A percentile compares a stretch with the other conserved stretches of the same genome.
Conservation (phyloP, 352 stramenopile genomes). For the Phytophthora sp. region DNA sequence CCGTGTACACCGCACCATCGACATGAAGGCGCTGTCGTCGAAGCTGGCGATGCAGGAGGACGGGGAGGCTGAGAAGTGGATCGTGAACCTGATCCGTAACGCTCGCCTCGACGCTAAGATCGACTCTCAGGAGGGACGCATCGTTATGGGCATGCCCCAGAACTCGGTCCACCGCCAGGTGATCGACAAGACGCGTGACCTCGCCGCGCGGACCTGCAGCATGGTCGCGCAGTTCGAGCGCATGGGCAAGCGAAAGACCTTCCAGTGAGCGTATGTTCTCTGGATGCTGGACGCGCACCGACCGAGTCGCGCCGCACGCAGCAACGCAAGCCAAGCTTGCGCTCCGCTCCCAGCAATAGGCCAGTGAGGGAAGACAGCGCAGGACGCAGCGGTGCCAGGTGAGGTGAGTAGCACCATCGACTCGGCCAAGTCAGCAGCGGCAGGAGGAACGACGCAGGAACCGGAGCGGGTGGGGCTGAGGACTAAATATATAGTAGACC, state of each 20-base stretch:
- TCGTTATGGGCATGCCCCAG: conserved; percentile 96
- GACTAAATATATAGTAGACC: conserved; percentile 49
- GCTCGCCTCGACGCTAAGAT: conserved; percentile 98
- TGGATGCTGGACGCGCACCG: conserved; percentile 22
- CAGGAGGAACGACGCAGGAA: conserved; percentile 29
- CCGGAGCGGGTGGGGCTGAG: conserved; percentile 10
- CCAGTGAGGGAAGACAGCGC: conserved; percentile 8
- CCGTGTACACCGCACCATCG: conserved; percentile 99
- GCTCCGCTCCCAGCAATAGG: conserved; percentile 12
- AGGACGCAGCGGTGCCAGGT: conserved; percentile 2
- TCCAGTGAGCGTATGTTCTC: conserved; percentile 48
- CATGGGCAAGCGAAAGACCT: conserved; percentile 83
- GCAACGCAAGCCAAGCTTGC: conserved; percentile 10
- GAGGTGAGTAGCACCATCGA: conserved; percentile 19
- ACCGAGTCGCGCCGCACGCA: conserved; percentile 19
- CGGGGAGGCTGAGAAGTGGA: conserved; percentile 98
- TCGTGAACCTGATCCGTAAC: conserved; percentile 99
- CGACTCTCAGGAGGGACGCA: conserved; percentile 96
- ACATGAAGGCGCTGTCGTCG: conserved; percentile 96
- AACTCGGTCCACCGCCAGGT: conserved; percentile 97
- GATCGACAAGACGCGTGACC: conserved; percentile 97
- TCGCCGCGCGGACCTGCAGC: conserved; percentile 92
- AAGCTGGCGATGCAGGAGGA: conserved; percentile 97
- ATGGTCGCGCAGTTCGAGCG: conserved; percentile 89
- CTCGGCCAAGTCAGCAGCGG: conserved; percentile 9